phyloP scores from a whole-genome alignment of 2,329 filamentous ascomycete genomes.

The Cercospora sp. region DNA sequence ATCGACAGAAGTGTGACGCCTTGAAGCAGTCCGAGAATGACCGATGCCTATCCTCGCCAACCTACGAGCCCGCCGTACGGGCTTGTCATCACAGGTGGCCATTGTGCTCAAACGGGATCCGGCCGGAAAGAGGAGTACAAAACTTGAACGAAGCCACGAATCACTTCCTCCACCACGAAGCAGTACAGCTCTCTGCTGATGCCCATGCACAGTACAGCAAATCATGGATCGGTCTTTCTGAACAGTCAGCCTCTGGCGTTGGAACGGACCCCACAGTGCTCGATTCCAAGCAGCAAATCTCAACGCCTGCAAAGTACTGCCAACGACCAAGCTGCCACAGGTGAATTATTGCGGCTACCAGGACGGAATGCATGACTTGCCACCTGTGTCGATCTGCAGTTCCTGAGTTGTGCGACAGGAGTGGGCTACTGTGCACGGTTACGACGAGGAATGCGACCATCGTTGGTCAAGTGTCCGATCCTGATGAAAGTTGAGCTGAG shows the following conservation, averaged over 20 bases:
- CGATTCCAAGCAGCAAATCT: neutral
- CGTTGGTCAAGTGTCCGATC: neutral
- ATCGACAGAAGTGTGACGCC: constrained; percentile 31
- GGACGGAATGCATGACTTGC: neutral
- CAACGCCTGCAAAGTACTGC: neutral
- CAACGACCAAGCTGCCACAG: neutral
- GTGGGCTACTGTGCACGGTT: neutral
- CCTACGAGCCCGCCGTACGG: neutral
- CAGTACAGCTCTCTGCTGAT: neutral
- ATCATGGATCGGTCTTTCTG: neutral
- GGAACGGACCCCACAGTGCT: neutral
- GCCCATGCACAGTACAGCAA: neutral
- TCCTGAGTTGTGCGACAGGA: neutral
- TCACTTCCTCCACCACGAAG: neutral
- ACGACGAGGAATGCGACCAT: neutral
- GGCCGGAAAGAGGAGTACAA: neutral
- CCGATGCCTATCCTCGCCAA: neutral
- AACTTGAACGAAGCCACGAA: neutral
- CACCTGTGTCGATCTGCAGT: neutral
- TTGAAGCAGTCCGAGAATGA: constrained; percentile 7
- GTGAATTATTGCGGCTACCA: neutral
- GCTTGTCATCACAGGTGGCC: neutral
- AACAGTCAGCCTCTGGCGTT: neutral
- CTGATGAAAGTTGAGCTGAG: neutral
- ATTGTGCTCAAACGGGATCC: neutral